Evolutionary conservation across 495 filamentous ascomycete species (phyloP).

Genomic region (Penicillium mononematosum): DNA sequence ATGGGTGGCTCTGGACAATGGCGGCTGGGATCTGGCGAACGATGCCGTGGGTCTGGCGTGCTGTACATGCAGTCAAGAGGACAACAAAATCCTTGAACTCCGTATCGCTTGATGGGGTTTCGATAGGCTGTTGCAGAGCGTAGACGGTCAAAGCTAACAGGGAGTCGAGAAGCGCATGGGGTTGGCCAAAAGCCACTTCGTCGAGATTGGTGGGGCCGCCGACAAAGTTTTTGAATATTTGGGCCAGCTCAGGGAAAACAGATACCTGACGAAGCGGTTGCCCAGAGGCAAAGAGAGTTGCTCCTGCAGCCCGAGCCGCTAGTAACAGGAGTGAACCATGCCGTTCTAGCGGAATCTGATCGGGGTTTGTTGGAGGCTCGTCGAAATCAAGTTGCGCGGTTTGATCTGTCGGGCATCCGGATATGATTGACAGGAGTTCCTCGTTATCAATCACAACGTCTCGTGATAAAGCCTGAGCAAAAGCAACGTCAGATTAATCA

Average conservation of each 20-base stretch:
- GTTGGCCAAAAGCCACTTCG: constrained; percentile 41
- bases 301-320: constrained; percentile 48
- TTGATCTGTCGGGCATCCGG: constrained; percentile 29
- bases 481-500: constrained; percentile 1
- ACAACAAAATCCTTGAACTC: constrained; percentile 49
- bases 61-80: constrained; percentile 68
- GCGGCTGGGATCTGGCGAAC: constrained; percentile 71
- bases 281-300: constrained; percentile 35
- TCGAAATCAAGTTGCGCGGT: constrained; percentile 44
- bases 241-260: constrained; percentile 64
- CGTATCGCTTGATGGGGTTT: constrained; percentile 24
- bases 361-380: constrained; percentile 47
- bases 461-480: constrained; percentile 61
- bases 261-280: constrained; percentile 36
- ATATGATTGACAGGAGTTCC: constrained; percentile 50
- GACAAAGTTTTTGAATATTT: constrained; percentile 60
- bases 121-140: constrained; percentile 27
- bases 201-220: constrained; percentile 45
- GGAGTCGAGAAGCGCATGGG: constrained; percentile 43
- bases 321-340: constrained; percentile 64
- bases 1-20: constrained; percentile 75
- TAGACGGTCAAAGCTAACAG: constrained; percentile 37
- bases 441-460: constrained; percentile 61
- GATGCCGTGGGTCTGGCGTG: constrained; percentile 62
- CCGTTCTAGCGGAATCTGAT: constrained; percentile 72